Evolutionary conservation across 148 eudicot genomes (phyloP), one percentile per base, ranked within the genome.

Genomic region (Simmondsia chinensis): DNA sequence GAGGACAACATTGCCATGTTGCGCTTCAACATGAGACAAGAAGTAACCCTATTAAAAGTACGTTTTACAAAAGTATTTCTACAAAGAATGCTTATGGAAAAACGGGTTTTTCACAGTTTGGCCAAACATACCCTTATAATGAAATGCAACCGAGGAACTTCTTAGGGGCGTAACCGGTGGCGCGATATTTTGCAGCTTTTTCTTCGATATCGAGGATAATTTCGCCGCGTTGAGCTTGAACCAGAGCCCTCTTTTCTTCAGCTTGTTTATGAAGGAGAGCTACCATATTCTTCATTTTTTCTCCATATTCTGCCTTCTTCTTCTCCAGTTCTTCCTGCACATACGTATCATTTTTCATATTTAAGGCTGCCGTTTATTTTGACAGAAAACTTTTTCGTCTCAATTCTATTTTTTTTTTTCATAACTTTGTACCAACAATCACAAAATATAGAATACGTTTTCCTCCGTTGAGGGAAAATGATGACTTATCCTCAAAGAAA

Each of bases 281-380:
- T 7, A 59, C 51, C 67, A 61, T 63, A 72, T 88, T 80, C 33
- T 58, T 78, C 75, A 68, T 70, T 23, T 71, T 80, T 45, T 84
- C 94, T 7, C 66, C 74, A 24, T 75, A 69, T 33, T 71, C 83
- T 3, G 91, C 94, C 46, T 75, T 83, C 68, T 84, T 88, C 66
- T 48, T 80, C 61, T 77, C 91, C 14, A 80, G 52, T 33, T 64
- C 43, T 63, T 88, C 83, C 96, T 88, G 73, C 59, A 40, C 59
- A 59, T 29, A 6, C 52, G 35, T 27, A 54, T 7, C 13, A 11
- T 39, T 19, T 27, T 7, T 6, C 6, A 50, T 18, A 18, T 39
- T 18, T 19, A 44, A 27, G n/a, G 11, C 16, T 31, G 17, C 19
- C 14, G 33, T 22, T 11, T 20, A 34, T 21, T 9, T 5, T 16